These are phyloP conservation scores for Kluyveromyces nonfermentans DNA, from an alignment of 805 yeast genomes.

Conservation along the genomic window DNA sequence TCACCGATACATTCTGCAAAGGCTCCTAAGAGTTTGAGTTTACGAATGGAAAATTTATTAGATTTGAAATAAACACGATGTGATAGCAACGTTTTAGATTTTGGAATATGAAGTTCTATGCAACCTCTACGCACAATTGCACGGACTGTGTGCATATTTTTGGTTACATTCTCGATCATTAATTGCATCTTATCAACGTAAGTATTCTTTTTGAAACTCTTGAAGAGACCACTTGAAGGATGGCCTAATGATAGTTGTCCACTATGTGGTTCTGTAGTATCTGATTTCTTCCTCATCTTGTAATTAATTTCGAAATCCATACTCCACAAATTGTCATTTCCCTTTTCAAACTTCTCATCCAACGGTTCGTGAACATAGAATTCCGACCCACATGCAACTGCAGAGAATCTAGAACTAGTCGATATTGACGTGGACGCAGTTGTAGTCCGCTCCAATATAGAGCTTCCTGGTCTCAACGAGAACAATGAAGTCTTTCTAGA, in stretches of 20 bases:
- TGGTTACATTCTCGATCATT: slow-evolving; percentile 1
- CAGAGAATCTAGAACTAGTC: background rate
- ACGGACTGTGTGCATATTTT: background rate
- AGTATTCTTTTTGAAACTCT: background rate
- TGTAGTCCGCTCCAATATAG: background rate
- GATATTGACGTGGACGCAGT: background rate
- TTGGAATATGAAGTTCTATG: background rate
- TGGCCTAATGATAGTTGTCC: background rate
- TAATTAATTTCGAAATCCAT: slow-evolving; percentile 16
- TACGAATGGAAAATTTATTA: background rate
- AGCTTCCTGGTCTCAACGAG: slow-evolving; percentile 2
- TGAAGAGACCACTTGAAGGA: background rate
- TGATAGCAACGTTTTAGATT: background rate
- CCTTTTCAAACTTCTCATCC: slow-evolving; percentile 12
- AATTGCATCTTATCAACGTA: background rate
- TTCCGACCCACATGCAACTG: background rate
- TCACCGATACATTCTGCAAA: slow-evolving; percentile 15
- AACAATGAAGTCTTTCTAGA: slow-evolving; percentile 1
- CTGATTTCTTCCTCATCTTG: background rate
- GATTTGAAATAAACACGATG: background rate
- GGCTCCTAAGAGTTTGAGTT: slow-evolving; percentile 18
- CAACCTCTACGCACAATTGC: slow-evolving; percentile 1
- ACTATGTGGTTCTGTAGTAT: background rate
- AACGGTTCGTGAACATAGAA: slow-evolving; percentile 19
- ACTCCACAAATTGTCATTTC: slow-evolving; percentile 17